These are phyloP conservation scores for Colletotrichum eleusines DNA, from an alignment of 2,329 filamentous ascomycete species.

Conservation along the genomic window DNA sequence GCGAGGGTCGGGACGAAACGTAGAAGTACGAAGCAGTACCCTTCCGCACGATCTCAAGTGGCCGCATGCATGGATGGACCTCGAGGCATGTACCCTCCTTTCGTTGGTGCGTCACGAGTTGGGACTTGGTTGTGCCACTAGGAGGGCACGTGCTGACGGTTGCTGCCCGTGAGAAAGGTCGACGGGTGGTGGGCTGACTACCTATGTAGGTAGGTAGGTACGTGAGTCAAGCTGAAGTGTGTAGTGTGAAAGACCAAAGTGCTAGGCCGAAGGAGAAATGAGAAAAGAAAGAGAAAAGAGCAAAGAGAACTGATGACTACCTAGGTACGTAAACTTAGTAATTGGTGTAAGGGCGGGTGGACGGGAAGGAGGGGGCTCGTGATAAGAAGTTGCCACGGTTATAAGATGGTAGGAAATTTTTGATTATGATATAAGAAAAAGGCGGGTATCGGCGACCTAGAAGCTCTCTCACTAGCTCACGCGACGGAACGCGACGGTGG, in stretches of 20 bases:
- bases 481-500: background rate
- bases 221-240: slow-evolving; percentile 1
- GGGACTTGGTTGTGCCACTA: slow-evolving; percentile 30
- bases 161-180: background rate
- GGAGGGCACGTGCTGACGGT: slow-evolving; percentile 24
- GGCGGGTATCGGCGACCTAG: slow-evolving; percentile 34
- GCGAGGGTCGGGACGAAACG: slow-evolving; percentile 2
- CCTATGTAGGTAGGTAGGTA: background rate
- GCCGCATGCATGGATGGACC: slow-evolving; percentile 32
- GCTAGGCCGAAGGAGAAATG: background rate
- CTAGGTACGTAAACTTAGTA: background rate
- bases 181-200: background rate
- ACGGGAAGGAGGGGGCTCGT: slow-evolving; percentile 10
- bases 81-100: background rate
- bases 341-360: background rate
- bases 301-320: background rate
- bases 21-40: background rate
- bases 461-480: background rate
- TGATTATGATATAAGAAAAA: slow-evolving; percentile 35
- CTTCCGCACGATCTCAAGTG: slow-evolving; percentile 27
- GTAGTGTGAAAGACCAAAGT: background rate
- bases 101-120: slow-evolving; percentile 39
- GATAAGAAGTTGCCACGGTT: slow-evolving; percentile 34
- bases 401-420: slow-evolving; percentile 29
- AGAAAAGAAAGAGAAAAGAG: background rate